A percentile compares a stretch with the other conserved stretches of the same genome.
These are phyloP conservation scores for Fusarium verticillioides DNA, from an alignment of 2,329 filamentous ascomycete species.

Conservation along the genomic window DNA sequence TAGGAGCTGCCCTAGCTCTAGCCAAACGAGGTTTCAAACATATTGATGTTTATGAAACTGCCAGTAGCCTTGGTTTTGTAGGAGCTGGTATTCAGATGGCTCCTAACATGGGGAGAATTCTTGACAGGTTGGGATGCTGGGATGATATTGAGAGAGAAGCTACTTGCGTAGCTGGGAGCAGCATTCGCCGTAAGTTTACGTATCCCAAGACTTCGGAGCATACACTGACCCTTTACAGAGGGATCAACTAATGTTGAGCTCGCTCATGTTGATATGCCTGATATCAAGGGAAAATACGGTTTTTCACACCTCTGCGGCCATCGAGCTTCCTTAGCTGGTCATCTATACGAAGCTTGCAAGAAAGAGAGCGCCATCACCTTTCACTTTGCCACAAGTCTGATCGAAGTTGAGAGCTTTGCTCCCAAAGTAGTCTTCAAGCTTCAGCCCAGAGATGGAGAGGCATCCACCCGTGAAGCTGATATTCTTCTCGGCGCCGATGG, in stretches of 20 bases:
- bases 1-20: constrained; percentile 54
- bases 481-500: constrained; percentile 65
- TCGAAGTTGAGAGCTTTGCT: constrained; percentile 39
- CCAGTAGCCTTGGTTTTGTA: constrained; percentile 56
- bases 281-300: constrained; percentile 74
- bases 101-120: constrained; percentile 82
- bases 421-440: constrained; percentile 38
- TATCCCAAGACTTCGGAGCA: neutral
- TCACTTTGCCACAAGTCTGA: constrained; percentile 61
- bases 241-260: constrained; percentile 78
- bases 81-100: constrained; percentile 87
- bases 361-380: constrained; percentile 72
- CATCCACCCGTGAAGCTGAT: constrained; percentile 52
- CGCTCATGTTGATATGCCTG: constrained; percentile 74
- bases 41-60: constrained; percentile 44
- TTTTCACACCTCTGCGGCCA: constrained; percentile 86
- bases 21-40: constrained; percentile 44
- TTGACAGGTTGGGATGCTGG: constrained; percentile 80
- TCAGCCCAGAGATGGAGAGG: constrained; percentile 33
- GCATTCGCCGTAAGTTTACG: constrained; percentile 42
- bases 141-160: constrained; percentile 61
- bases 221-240: constrained; percentile 54
- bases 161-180: constrained; percentile 44
- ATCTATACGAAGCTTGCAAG: constrained; percentile 76
- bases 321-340: constrained; percentile 75